A percentile compares a stretch with the other conserved stretches of the same genome.
Conservation (phyloP, 192 early-diverging fungal species). For the Helicostylum pulchrum region DNA sequence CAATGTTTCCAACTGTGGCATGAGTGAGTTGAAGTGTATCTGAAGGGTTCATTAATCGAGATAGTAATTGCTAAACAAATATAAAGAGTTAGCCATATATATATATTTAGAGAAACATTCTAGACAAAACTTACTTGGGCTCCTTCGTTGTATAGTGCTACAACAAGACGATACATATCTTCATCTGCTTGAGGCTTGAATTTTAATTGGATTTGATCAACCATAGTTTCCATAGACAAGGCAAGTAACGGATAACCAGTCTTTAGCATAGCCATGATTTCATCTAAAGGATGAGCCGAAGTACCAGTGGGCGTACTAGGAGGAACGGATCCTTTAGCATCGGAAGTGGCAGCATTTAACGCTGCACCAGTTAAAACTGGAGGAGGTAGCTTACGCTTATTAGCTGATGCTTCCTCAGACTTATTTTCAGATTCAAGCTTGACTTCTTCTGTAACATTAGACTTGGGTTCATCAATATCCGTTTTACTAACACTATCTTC, state of each 20-base stretch:
- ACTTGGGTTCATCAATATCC: background rate
- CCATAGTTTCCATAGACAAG: slow-evolving; percentile 97
- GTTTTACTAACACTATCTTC: background rate
- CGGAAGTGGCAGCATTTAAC: background rate
- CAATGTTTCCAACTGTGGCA: slow-evolving; percentile 76
- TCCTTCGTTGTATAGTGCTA: slow-evolving; percentile 87
- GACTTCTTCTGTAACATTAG: background rate
- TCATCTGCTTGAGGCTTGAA: slow-evolving; percentile 95
- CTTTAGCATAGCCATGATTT: slow-evolving; percentile 92
- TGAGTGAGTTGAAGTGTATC: slow-evolving; percentile 61
- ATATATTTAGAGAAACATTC: background rate
- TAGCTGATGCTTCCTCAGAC: background rate
- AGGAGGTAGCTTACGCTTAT: slow-evolving; percentile 2
- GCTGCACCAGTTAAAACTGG: slow-evolving; percentile 6
- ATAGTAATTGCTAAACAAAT: slow-evolving; percentile 62
- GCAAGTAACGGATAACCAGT: slow-evolving; percentile 92
- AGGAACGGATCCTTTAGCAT: slow-evolving; percentile 13
- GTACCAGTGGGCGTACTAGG: slow-evolving; percentile 25
- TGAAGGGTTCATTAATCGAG: slow-evolving; percentile 53
- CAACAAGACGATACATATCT: slow-evolving; percentile 95
- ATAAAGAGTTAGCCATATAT: background rate
- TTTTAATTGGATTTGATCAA: slow-evolving; percentile 92
- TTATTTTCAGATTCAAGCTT: background rate
- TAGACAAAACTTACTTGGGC: slow-evolving; percentile 59
- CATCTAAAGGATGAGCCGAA: slow-evolving; percentile 78